These are phyloP conservation scores for Ustilago xerochloae DNA, from an alignment of 1,284 basidiomycete genomes.

Conservation along the genomic window DNA sequence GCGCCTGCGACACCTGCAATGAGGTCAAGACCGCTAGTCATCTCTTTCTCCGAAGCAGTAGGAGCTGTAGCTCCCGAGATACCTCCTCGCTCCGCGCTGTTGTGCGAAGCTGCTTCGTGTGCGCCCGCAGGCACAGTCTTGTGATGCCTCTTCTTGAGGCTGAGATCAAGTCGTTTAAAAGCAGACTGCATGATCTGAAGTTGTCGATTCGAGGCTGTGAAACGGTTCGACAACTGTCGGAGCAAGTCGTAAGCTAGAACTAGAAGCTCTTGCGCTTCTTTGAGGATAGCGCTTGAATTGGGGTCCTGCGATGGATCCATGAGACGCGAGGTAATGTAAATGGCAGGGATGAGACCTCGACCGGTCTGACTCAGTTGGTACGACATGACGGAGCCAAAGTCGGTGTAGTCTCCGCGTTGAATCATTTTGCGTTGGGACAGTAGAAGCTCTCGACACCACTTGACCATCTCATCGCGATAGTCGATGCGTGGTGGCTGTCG, in stretches of 20 bases:
- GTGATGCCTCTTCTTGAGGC: conserved; percentile 36
- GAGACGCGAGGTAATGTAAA: conserved; percentile 46
- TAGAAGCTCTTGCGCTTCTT: conserved; percentile 45
- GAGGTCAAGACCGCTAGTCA: conserved; percentile 44
- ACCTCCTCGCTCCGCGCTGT: conserved; percentile 1
- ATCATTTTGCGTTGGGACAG: conserved; percentile 54
- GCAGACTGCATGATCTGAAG: conserved; percentile 53
- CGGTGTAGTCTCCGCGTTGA: conserved; percentile 43
- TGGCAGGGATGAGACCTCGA: conserved; percentile 45
- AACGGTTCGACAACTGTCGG: conserved; percentile 29
- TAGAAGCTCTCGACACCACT: conserved; percentile 47
- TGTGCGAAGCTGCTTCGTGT: conserved; percentile 9
- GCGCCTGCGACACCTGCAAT: conserved; percentile 48
- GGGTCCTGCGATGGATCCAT: conserved; percentile 46
- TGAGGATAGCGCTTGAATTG: conserved; percentile 28
- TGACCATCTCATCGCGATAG: conserved; percentile 51
- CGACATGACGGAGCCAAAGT: conserved; percentile 52
- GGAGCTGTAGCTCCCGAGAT: conserved; percentile 1
- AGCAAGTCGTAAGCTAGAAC: conserved; percentile 49
- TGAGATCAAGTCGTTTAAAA: conserved; percentile 42
- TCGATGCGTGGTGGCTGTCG: conserved; percentile 42
- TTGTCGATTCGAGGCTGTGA: conserved; percentile 45
- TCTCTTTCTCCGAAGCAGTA: conserved; percentile 19
- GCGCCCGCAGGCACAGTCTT: conserved; percentile 4
- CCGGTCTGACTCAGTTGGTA: conserved; percentile 49